These are phyloP conservation scores for Chrysoporthe austroafricana DNA, from an alignment of 2,329 filamentous ascomycete species.

Conservation along the genomic window DNA sequence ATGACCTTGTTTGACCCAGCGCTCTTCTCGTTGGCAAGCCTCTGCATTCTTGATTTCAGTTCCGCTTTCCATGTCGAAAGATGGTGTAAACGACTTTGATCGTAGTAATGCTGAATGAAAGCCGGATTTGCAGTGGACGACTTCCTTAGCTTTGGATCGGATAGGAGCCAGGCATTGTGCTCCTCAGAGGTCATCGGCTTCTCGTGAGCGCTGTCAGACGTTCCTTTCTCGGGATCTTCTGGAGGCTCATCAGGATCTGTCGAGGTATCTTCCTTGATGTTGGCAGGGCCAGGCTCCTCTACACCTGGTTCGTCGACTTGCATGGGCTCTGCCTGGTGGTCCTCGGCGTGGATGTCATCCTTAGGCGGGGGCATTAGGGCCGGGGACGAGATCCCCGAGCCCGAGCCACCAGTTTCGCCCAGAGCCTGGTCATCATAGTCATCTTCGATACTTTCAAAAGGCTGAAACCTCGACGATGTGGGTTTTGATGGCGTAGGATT, in stretches of 20 bases:
- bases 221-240: background rate
- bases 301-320: background rate
- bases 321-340: background rate
- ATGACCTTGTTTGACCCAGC: constrained; percentile 44
- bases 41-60: constrained; percentile 86
- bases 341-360: background rate
- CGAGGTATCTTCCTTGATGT: background rate
- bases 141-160: constrained; percentile 83
- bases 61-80: constrained; percentile 96
- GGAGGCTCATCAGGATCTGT: constrained; percentile 6
- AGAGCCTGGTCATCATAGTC: constrained; percentile 40
- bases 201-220: background rate
- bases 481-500: constrained; percentile 25
- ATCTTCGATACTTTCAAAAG: constrained; percentile 44
- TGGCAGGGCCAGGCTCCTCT: background rate
- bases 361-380: background rate
- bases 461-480: constrained; percentile 23
- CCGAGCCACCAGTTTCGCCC: background rate
- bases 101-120: constrained; percentile 93
- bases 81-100: constrained; percentile 92
- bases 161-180: constrained; percentile 83
- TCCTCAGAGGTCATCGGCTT: constrained; percentile 78
- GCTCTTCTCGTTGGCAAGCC: constrained; percentile 71
- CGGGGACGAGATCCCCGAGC: background rate
- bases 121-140: constrained; percentile 91